These are phyloP conservation scores for Hypoxylon lienhwacheense DNA, from an alignment of 495 filamentous ascomycete genomes.

Conservation along the genomic window DNA sequence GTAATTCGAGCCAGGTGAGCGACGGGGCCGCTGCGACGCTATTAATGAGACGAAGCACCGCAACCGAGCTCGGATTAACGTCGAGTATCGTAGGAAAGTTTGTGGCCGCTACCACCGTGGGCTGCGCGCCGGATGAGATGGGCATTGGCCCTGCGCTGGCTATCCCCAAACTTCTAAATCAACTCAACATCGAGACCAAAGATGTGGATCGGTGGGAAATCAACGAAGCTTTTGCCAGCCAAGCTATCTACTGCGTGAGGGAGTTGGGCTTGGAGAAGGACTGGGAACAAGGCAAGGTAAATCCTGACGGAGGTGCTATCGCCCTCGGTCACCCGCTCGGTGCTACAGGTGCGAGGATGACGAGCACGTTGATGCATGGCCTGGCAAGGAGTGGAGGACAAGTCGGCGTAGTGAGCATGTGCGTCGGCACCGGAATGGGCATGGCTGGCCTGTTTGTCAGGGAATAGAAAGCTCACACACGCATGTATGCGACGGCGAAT, in stretches of 20 bases:
- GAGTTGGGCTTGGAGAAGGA: slow-evolving; percentile 66
- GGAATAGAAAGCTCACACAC: slow-evolving; percentile 56
- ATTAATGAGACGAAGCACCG: slow-evolving; percentile 83
- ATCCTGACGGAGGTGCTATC: slow-evolving; percentile 92
- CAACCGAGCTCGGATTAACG: slow-evolving; percentile 68
- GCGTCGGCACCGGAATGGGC: slow-evolving; percentile 90
- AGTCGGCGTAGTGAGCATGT: slow-evolving; percentile 81
- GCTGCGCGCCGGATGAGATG: slow-evolving; percentile 90
- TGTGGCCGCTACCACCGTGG: slow-evolving; percentile 70
- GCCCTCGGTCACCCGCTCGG: slow-evolving; percentile 93
- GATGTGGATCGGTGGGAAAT: slow-evolving; percentile 94
- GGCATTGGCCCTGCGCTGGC: slow-evolving; percentile 84
- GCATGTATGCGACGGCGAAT: slow-evolving; percentile 5
- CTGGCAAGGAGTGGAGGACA: slow-evolving; percentile 61
- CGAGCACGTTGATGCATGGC: slow-evolving; percentile 71
- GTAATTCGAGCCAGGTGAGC: slow-evolving; percentile 82
- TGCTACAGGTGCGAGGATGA: slow-evolving; percentile 82
- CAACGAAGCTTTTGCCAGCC: slow-evolving; percentile 93
- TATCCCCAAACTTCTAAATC: slow-evolving; percentile 74
- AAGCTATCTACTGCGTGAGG: slow-evolving; percentile 78
- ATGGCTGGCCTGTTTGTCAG: slow-evolving; percentile 85
- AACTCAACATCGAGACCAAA: slow-evolving; percentile 61
- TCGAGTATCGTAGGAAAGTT: slow-evolving; percentile 75
- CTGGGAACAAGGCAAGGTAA: slow-evolving; percentile 68
- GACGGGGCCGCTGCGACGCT: slow-evolving; percentile 85